Conservation (phyloP, 2,329 filamentous ascomycete species). For the Hypomyces perniciosus region DNA sequence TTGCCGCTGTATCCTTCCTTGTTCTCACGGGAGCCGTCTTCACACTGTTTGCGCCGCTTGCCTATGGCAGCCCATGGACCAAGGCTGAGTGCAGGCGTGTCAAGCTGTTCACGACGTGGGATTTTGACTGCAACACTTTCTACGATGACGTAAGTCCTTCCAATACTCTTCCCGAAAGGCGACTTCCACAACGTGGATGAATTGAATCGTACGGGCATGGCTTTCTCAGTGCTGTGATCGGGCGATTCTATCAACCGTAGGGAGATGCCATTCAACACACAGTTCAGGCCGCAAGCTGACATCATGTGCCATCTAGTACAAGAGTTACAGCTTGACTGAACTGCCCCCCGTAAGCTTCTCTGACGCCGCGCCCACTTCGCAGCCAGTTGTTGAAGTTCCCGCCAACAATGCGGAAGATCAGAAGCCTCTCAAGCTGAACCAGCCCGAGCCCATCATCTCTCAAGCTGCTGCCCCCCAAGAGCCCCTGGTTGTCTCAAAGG, state of each 20-base stretch:
- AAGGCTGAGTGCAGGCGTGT: conserved; percentile 77
- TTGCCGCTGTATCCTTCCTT: conserved; percentile 68
- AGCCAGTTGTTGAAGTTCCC: conserved; percentile 13
- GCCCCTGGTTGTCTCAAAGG: conserved; percentile 48
- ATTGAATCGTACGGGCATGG: conserved; percentile 2
- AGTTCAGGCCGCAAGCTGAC: conserved; percentile 14
- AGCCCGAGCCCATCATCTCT: conserved; percentile 33
- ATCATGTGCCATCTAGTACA: conserved; percentile 33
- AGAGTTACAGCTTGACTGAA: conserved; percentile 19
- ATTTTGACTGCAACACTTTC: conserved; percentile 98
- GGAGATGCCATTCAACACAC: not conserved
- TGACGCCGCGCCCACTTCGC: conserved; percentile 24
- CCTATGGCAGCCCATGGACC: conserved; percentile 94
- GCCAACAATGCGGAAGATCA: conserved; percentile 18
- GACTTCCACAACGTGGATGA: conserved; percentile 23
- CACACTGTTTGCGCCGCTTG: conserved; percentile 76
- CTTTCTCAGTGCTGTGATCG: conserved; percentile 9
- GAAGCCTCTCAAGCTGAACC: conserved; percentile 19
- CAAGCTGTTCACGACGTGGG: conserved; percentile 86
- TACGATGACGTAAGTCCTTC: conserved; percentile 67
- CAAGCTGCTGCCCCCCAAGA: conserved; percentile 45
- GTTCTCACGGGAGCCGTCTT: conserved; percentile 70
- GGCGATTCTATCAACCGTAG: not conserved
- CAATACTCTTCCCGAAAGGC: conserved; percentile 31
- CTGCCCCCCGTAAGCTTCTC: conserved; percentile 20